Base-by-base conservation (phyloP, 441 rosid genomes). In the Pelargonium myrrhifolium region DNA sequence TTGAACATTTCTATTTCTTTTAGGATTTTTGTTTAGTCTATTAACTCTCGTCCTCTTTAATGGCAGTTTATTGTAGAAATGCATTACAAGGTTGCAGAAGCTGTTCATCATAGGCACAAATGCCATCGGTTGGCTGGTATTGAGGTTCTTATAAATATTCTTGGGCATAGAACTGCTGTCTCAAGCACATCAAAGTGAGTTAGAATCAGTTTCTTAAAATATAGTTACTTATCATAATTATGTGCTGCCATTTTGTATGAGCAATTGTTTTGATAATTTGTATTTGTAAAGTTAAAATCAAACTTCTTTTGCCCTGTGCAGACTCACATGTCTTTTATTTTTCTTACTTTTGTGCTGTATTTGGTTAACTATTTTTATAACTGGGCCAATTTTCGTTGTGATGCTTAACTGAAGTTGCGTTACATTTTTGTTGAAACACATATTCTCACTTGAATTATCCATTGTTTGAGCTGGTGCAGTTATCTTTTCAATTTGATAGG, bases 401-500 rank as follows among this genome's bases (percentile, higher is more conserved):
- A 6, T 20, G 22, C 22, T 18, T 17, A 1, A 18, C 60, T 53
- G 7, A 53, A 53, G 60, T 53, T 53, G 60, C 22, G 20, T 6
- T 53, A 21, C 11, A 6, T 53, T 17, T 53, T 17, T 53, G 60
- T 53, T 18, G 3, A 1, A 17, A 53, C 24, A 18, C 60, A 51
- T 6, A 39, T 53, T 21, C 62, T 58, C 62, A 58, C 62, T 58
- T 58, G 62, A 58, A 58, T 9, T 10, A 58, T 69, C 71, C 37
- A 5, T 12, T 45, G 71, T 71, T 67, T 78, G 77, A 68, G 69
- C 66, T 78, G 62, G 67, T 79, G 76, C 89, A 95, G 98, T 74
- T 95, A 95, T 71, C 86, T 92, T 76, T 79, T 89, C 82, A 92
- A 86, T 83, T 86, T 95, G 88, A 80, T 85, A 66, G 99, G 95